Percentiles rank a stretch among this genome's conserved stretches.
Evolutionary conservation across 2,329 filamentous ascomycete species (phyloP).

Genomic region (Neurospora crassa): DNA sequence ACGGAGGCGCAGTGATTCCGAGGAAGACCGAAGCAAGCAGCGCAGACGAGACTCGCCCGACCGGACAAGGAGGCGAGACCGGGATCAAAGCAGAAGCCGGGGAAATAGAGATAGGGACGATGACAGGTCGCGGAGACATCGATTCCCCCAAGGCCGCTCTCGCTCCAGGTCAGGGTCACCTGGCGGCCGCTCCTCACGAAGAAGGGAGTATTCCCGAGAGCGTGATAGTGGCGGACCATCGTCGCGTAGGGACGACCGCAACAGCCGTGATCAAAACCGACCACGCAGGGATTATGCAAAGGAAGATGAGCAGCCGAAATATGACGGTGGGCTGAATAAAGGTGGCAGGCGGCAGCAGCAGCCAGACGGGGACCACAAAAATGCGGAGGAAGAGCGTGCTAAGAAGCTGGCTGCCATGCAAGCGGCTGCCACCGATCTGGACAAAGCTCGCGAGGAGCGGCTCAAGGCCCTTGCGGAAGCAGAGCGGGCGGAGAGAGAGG

Average conservation of each 20-base stretch:
- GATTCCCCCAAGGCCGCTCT: neutral
- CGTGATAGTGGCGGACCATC: conserved; percentile 12
- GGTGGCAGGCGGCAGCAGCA: neutral
- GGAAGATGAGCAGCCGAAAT: conserved; percentile 5
- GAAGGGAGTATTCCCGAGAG: conserved; percentile 23
- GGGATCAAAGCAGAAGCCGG: conserved; percentile 5
- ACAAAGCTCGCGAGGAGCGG: conserved; percentile 58
- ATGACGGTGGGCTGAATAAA: conserved; percentile 9
- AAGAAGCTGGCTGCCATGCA: conserved; percentile 66
- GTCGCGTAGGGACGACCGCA: conserved; percentile 13
- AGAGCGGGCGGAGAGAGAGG: conserved; percentile 54
- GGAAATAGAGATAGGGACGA: conserved; percentile 6
- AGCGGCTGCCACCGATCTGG: conserved; percentile 57
- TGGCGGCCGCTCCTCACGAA: conserved; percentile 13
- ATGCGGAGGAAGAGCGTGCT: conserved; percentile 48
- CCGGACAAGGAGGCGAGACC: conserved; percentile 8
- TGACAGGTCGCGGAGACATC: neutral
- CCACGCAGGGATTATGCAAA: neutral
- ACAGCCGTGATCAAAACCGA: conserved; percentile 10
- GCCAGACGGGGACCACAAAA: conserved; percentile 13
- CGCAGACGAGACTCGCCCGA: conserved; percentile 22
- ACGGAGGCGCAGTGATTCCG: conserved; percentile 18
- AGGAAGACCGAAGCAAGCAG: conserved; percentile 13
- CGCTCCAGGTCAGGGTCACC: neutral
- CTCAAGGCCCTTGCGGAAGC: conserved; percentile 56